phyloP scores from a whole-genome alignment of 2,329 filamentous ascomycete species.

The Raffaelea albimanens region DNA sequence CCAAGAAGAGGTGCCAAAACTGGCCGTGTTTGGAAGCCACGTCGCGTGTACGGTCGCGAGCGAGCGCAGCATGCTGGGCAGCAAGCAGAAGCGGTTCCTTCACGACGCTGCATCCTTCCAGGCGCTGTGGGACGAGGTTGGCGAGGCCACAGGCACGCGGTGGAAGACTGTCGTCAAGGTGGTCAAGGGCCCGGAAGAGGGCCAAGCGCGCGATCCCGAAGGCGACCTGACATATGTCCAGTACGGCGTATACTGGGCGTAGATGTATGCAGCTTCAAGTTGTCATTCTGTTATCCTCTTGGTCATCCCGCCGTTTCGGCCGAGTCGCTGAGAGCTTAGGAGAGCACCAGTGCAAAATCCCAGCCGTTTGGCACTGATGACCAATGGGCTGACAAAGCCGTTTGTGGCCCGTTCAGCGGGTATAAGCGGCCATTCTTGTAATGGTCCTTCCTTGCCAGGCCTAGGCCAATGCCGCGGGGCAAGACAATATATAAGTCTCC shows the following conservation, averaged over 20 bases:
- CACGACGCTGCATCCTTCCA: conserved; percentile 31
- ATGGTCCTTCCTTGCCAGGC: too few species aligned
- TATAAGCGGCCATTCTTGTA: too few species aligned
- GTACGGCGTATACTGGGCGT: background rate
- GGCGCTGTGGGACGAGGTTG: conserved; percentile 26
- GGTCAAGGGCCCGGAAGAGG: background rate
- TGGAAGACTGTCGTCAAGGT: conserved; percentile 7
- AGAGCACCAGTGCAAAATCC: too few species aligned
- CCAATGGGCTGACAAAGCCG: too few species aligned
- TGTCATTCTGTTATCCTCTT: background rate
- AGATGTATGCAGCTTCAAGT: background rate
- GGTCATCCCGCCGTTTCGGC: background rate
- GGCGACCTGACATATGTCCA: background rate
- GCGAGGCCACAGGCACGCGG: conserved; percentile 17
- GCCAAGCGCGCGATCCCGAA: background rate
- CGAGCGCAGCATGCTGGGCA: conserved; percentile 11
- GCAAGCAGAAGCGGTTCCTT: conserved; percentile 19
- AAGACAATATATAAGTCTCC: too few species aligned
- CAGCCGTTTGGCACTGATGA: too few species aligned
- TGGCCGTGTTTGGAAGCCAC: conserved; percentile 15
- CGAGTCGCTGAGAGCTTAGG: background rate
- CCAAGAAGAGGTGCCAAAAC: background rate
- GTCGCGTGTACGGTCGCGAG: conserved; percentile 15
- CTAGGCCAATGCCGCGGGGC: too few species aligned
- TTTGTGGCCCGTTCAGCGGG: too few species aligned